Base-by-base conservation (phyloP, 2,329 filamentous ascomycete genomes). In the Botrytis fragariae region DNA sequence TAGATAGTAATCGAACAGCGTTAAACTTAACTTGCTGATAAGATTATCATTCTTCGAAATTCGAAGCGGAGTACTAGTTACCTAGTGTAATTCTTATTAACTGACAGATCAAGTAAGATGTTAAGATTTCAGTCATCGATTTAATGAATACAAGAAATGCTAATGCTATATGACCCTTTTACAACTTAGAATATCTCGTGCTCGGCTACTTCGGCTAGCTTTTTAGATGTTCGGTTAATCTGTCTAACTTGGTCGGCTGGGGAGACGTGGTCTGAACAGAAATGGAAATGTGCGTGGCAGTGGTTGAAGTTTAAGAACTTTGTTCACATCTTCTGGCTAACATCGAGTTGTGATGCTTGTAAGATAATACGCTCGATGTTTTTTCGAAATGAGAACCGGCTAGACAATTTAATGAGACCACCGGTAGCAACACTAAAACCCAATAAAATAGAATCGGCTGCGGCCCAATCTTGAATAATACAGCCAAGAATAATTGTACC, bases 401-500 rank as follows among this genome's bases (percentile, higher is more conserved):
- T 81, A 16, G 81, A 82, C 45, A 84, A 82, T 1, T 82, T 83
- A 57, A 86, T 57, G 54, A 18, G 0, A 42, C 4, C 14, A 42
- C 4, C 14, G 4, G 0, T 18, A 42, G 42, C 14, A 18, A 42
- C 0, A 18, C 42, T 0, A 7, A 1, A 18, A 18, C 42, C 2
- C 0, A 18, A 44, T 18, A 44, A 6, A 2, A 44, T 18, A 7
- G 83, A 82, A 2, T 81, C 77, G 37, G 81, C 79, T 7, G 84
- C 84, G 0, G 85, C 84, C 2, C 80, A 83, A 32, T 85, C 85
- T 80, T 85, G 83, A 71, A 84, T 85, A 69, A 87, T 85, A 0
- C 86, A 85, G 10, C 83, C 83, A 0, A 87, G 77, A 9, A 86
- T 79, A 35, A 87, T 76, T 9, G 77, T 78, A 29, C 84, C 81